A percentile compares a stretch with the other conserved stretches of the same genome.
Conservation (phyloP, 2,329 filamentous ascomycete genomes). For the Cercospora janseana region DNA sequence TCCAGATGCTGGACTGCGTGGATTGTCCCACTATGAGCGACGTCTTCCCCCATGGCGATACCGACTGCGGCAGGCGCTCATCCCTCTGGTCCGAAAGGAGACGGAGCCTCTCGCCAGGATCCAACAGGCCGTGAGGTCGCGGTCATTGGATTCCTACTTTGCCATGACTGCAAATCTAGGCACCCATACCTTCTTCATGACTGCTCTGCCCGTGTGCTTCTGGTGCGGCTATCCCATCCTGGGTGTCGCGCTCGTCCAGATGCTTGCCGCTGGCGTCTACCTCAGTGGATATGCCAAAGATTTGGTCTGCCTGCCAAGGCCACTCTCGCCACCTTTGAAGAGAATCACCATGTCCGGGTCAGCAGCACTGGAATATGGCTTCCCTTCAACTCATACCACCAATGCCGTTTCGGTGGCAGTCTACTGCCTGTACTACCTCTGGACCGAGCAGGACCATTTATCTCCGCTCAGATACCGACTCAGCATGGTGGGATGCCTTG, state of each 20-base stretch:
- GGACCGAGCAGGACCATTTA: constrained; percentile 62
- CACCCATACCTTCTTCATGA: constrained; percentile 99
- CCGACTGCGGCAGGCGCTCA: constrained; percentile 70
- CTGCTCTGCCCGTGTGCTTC: constrained; percentile 88
- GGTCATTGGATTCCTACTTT: constrained; percentile 91
- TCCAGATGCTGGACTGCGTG: constrained; percentile 72
- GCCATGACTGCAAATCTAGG: constrained; percentile 93
- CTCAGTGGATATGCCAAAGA: constrained; percentile 90
- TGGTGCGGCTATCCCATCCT: constrained; percentile 89
- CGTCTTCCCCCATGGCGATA: constrained; percentile 88
- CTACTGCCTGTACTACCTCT: constrained; percentile 72
- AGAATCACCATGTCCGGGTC: constrained; percentile 98
- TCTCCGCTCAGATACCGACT: constrained; percentile 45
- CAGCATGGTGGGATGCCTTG: constrained; percentile 61
- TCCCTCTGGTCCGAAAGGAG: constrained; percentile 90
- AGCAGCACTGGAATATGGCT: constrained; percentile 92
- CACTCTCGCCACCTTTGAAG: constrained; percentile 84
- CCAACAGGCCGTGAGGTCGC: constrained; percentile 76
- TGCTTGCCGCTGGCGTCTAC: constrained; percentile 66
- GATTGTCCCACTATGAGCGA: constrained; percentile 63
- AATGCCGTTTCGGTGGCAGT: constrained; percentile 94
- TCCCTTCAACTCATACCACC: constrained; percentile 93
- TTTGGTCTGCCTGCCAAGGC: constrained; percentile 84
- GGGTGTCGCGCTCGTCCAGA: constrained; percentile 67
- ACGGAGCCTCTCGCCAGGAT: constrained; percentile 88